Percentiles rank a stretch among this genome's conserved stretches.
These are phyloP conservation scores for Cupressus sempervirens DNA, from an alignment of 75 land plant genomes.

Conservation along the genomic window DNA sequence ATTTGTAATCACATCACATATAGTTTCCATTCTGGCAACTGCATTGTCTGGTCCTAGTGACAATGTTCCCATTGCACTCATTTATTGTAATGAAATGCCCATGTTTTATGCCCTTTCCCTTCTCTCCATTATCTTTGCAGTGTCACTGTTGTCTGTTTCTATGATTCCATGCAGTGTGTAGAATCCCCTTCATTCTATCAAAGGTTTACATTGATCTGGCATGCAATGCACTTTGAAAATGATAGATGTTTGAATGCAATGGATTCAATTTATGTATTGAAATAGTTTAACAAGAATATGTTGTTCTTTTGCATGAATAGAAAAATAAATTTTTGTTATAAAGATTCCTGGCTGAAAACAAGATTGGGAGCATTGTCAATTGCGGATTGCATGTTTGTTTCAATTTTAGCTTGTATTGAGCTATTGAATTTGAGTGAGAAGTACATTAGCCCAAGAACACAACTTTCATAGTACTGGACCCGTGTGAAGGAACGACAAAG, in stretches of 20 bases:
- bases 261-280: background rate
- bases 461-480: no score
- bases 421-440: no score
- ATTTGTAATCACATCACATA: no score
- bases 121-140: background rate
- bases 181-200: background rate
- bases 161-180: background rate
- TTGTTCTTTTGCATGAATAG: background rate
- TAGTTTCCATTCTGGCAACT: background rate
- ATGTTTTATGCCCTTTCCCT: background rate
- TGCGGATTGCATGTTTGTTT: no score
- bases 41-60: background rate
- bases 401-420: no score
- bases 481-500: no score
- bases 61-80: background rate
- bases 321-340: background rate
- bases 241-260: background rate
- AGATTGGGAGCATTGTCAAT: no score
- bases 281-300: background rate
- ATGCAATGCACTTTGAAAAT: background rate
- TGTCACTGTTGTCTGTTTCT: background rate
- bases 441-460: no score
- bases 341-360: no score
- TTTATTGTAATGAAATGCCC: background rate
- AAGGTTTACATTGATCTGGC: background rate